Evolutionary conservation across 352 stramenopile species (phyloP).

Genomic region (Pythium insidiosum): DNA sequence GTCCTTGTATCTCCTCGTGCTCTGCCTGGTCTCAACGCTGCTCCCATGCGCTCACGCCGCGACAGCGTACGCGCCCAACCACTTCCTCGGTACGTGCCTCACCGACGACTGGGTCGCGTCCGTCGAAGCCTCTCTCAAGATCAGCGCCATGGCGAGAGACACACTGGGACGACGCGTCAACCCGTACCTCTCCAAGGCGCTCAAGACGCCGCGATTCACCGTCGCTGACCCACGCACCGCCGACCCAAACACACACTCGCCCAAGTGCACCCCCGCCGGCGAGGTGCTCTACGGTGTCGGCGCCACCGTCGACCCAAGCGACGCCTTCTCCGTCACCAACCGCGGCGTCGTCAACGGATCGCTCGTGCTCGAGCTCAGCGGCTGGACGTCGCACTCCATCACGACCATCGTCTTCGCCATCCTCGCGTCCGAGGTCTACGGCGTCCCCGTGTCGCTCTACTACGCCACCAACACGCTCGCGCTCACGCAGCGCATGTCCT

Average conservation of each 20-base stretch:
- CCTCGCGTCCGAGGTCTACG: slow-evolving; percentile 29
- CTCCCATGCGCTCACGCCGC: background rate
- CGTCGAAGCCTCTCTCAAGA: slow-evolving; percentile 2
- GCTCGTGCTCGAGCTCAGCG: slow-evolving; percentile 21
- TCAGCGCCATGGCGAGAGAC: slow-evolving; percentile 2
- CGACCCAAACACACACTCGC: background rate
- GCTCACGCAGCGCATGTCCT: slow-evolving; percentile 26
- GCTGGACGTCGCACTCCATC: slow-evolving; percentile 38
- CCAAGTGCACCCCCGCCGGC: slow-evolving; percentile 7
- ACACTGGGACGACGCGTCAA: slow-evolving; percentile 5
- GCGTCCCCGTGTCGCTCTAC: slow-evolving; percentile 18
- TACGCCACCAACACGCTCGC: slow-evolving; percentile 4
- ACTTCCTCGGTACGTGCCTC: slow-evolving; percentile 25
- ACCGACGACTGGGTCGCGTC: slow-evolving; percentile 19
- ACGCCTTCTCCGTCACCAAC: slow-evolving; percentile 3
- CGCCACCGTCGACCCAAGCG: slow-evolving; percentile 2
- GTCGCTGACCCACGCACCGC: slow-evolving; percentile 17
- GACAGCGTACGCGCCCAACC: slow-evolving; percentile 11
- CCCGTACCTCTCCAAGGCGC: slow-evolving; percentile 19
- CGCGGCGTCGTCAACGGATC: slow-evolving; percentile 16
- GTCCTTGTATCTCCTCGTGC: too few relatives aligned
- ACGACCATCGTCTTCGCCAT: slow-evolving; percentile 32
- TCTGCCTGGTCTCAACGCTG: slow-evolving; percentile 2
- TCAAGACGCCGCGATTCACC: slow-evolving; percentile 12
- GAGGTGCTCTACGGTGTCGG: slow-evolving; percentile 16